Evolutionary conservation across 345 rosid species (phyloP), one percentile per base, ranked within the genome.

Genomic region (Gossypium ekmanianum): DNA sequence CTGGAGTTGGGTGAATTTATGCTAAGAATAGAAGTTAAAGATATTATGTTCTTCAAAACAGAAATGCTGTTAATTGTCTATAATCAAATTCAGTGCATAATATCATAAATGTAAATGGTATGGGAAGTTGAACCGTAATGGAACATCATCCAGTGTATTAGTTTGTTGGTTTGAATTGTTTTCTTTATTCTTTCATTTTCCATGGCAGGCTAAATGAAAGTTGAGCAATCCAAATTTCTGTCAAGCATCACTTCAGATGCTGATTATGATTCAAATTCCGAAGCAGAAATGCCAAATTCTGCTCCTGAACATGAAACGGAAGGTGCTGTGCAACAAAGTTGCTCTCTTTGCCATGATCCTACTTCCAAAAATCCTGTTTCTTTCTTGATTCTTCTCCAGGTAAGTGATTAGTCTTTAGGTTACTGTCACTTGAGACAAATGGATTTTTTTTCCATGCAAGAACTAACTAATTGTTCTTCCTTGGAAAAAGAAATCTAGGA

Each of bases 121-220:
- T 34, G 41, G 14, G 26, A 41, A 75, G 43, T 3, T 51, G 63
- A 68, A 75, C 17, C 34, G 48, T 44, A 50, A 59, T 55, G 29
- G 68, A 56, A 29, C 54, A 61, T 74, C 48, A 41, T 55, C 74
- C 0, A 2, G 58, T 76, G 63, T 52, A 50, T 17, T 41, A 47
- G 45, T 18, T 73, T n/a, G 18, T 48, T 18, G 24, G 76, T 82
- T 73, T 74, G 81, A 73, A 65, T 68, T 34, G 11, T 20, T 78
- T 77, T 71, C 61, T 68, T 26, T 56, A 44, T 81, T 52, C 56
- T 39, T 27, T 68, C 59, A 27, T 72, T 71, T 76, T 62, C 71
- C 24, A 44, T 88, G n/a, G 88, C 89, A 95, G 99, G 99, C 82
- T 78, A 92, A 88, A 95, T 95, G 96, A 93, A 85, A 86, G 98